Conservation (phyloP, 371 early-diverging fungal species). For the Rhizopus stolonifer region DNA sequence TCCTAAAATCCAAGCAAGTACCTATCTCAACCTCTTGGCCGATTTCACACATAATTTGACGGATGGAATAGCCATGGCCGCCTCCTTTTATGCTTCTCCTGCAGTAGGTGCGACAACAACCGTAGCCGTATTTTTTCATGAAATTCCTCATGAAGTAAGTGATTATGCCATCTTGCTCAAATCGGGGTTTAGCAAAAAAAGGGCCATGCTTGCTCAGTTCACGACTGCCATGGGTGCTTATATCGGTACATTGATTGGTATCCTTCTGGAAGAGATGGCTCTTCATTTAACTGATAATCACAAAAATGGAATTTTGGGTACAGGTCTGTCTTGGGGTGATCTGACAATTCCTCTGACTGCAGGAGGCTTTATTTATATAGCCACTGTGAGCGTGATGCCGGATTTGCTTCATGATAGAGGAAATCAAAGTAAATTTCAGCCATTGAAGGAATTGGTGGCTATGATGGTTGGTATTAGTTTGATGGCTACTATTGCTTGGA, state of each 20-base stretch:
- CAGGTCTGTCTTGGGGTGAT: constrained; percentile 51
- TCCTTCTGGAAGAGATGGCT: constrained; percentile 69
- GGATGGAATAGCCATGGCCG: constrained; percentile 85
- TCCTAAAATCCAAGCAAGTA: constrained; percentile 65
- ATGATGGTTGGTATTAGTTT: constrained; percentile 66
- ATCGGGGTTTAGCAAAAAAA: constrained; percentile 71
- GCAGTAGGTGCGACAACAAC: constrained; percentile 80
- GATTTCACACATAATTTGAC: constrained; percentile 89
- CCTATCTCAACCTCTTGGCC: constrained; percentile 80
- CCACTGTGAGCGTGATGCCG: constrained; percentile 82
- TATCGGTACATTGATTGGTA: constrained; percentile 79
- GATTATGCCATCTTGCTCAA: constrained; percentile 87
- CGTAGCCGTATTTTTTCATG: constrained; percentile 87
- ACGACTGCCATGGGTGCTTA: constrained; percentile 78
- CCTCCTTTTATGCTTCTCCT: constrained; percentile 78
- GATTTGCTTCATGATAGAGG: constrained; percentile 72
- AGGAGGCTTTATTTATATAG: constrained; percentile 86
- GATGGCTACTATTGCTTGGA: constrained; percentile 67
- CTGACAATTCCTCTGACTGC: constrained; percentile 84
- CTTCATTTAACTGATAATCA: background rate
- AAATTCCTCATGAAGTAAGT: constrained; percentile 88
- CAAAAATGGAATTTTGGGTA: constrained; percentile 44
- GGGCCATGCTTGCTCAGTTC: constrained; percentile 78
- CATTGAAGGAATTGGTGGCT: constrained; percentile 55
- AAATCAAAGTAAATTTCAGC: constrained; percentile 54